Conservation (phyloP, 2,329 filamentous ascomycete species). For the Amesomyces nigricolor region DNA sequence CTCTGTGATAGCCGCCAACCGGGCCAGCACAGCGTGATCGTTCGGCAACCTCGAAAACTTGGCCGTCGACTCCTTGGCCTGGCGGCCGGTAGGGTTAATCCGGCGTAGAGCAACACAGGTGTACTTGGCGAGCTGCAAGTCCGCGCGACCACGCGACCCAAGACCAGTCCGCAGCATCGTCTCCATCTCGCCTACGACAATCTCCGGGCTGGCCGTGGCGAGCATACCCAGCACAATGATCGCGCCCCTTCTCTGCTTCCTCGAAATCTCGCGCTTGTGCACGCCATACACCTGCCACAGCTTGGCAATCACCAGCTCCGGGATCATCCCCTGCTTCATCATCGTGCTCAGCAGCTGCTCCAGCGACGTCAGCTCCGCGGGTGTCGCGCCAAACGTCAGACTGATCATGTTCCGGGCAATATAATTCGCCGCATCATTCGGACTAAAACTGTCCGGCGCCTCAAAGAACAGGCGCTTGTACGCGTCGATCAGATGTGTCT, state of each 20-base stretch:
- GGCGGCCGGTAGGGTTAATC: constrained; percentile 79
- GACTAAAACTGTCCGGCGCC: constrained; percentile 78
- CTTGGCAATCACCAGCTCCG: constrained; percentile 81
- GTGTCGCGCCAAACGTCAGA: constrained; percentile 89
- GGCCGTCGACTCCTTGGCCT: constrained; percentile 64
- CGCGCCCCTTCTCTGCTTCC: constrained; percentile 80
- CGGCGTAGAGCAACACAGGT: constrained; percentile 89
- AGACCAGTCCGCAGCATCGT: constrained; percentile 87
- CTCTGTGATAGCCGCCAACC: constrained; percentile 78
- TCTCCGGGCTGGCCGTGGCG: constrained; percentile 83
- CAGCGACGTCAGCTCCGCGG: constrained; percentile 88
- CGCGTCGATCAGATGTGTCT: constrained; percentile 92
- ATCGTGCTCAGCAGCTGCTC: constrained; percentile 94
- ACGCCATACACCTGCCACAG: constrained; percentile 97
- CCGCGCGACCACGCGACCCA: constrained; percentile 69
- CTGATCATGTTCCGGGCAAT: constrained; percentile 99
- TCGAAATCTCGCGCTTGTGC: constrained; percentile 87
- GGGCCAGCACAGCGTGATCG: constrained; percentile 79
- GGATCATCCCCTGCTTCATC: constrained; percentile 89
- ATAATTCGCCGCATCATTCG: constrained; percentile 90
- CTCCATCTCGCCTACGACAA: constrained; percentile 92
- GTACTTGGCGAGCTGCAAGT: constrained; percentile 86
- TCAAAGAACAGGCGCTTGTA: constrained; percentile 96
- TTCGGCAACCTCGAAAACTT: constrained; percentile 78
- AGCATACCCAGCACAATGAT: constrained; percentile 98